Percentiles rank a stretch among this genome's conserved stretches.
phyloP scores from a whole-genome alignment of 495 filamentous ascomycete species.

The Aspergillus cavernicola region DNA sequence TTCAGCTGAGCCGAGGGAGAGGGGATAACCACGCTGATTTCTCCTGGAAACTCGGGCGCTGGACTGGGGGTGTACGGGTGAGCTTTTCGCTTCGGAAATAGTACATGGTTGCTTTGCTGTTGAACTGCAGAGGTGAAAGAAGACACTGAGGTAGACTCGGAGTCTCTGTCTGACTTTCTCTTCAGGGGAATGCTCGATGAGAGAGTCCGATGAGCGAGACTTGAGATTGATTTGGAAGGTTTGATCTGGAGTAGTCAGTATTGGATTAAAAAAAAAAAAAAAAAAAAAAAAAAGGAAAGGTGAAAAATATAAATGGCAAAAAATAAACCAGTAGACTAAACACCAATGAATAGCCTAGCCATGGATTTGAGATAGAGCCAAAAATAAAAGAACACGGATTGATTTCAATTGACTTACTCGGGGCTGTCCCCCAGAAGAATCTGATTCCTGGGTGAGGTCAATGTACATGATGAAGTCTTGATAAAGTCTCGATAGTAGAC shows the following conservation, averaged over 20 bases:
- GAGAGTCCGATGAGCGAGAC: slow-evolving; percentile 6
- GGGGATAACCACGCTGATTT: slow-evolving; percentile 24
- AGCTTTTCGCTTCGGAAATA: not conserved
- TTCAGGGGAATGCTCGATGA: slow-evolving; percentile 13
- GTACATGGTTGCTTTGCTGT: not conserved
- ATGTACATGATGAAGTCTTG: slow-evolving; percentile 13
- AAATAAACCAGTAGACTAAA: not conserved
- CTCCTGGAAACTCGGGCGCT: not conserved
- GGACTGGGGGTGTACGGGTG: slow-evolving; percentile 10
- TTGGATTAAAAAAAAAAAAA: too few species aligned
- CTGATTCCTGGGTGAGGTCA: slow-evolving; percentile 25
- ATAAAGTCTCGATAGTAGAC: not conserved
- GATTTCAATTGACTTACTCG: slow-evolving; percentile 1
- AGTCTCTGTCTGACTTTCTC: slow-evolving; percentile 14
- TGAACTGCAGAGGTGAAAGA: not conserved
- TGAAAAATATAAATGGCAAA: not conserved
- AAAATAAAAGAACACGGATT: not conserved
- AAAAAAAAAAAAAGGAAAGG: not conserved
- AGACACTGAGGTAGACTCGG: not conserved
- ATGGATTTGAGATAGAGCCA: not conserved
- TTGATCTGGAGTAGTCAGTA: not conserved
- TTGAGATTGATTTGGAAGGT: not conserved
- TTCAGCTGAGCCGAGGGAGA: slow-evolving; percentile 21
- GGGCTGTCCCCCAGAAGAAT: slow-evolving; percentile 15
- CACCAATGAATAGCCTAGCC: not conserved